Evolutionary conservation across 169 alveolate species (phyloP), one percentile per base, ranked within the genome.

Genomic region (Plasmodium vinckei): DNA sequence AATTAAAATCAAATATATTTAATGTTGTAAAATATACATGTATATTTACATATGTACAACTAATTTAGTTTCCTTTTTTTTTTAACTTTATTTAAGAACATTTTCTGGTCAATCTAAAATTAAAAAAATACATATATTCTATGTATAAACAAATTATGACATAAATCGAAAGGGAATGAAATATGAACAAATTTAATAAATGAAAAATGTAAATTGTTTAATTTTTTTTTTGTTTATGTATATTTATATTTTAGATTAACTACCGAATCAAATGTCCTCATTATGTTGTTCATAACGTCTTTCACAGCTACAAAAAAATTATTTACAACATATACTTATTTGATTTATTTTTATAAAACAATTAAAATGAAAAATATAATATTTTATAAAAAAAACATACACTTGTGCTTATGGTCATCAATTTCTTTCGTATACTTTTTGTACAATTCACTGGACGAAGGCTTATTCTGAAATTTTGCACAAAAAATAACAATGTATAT

Each of bases 261-360:
- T 72, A 72, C 87, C 67, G 87, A 70, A 17, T 72, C 72, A 49
- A 72, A 72, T 44, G 87, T 17, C 49, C 42, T 49, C 87, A 72
- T 47, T 13, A 72, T 33, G 51, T 72, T 72, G 46, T n/a, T 59
- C 42, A 72, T 56, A 49, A 72, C 19, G 25, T 72, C 25, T 25
- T 44, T 72, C 47, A 57, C 59, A 19, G 87, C 87, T 72, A 25
- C 33, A 12, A 47, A 47, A 57, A 23, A n/a, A 57, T 56, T n/a
- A 9, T 13, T 9, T 23, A 23, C 21, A 61, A 61, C 21, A 61
- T 33, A 33, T 33, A 33, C 7, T 33, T 33, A 33, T 33, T 33
- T 33, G 42, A 5, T 3, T 57, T 9, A 4, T 61, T 61, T 61
- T 61, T 61, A 61, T 61, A 13, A 12, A 56, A 7, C 9, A 56